Percentiles rank a stretch among this genome's conserved stretches.
phyloP scores from a whole-genome alignment of 257 asterid species.

The Primulina eburnea region DNA sequence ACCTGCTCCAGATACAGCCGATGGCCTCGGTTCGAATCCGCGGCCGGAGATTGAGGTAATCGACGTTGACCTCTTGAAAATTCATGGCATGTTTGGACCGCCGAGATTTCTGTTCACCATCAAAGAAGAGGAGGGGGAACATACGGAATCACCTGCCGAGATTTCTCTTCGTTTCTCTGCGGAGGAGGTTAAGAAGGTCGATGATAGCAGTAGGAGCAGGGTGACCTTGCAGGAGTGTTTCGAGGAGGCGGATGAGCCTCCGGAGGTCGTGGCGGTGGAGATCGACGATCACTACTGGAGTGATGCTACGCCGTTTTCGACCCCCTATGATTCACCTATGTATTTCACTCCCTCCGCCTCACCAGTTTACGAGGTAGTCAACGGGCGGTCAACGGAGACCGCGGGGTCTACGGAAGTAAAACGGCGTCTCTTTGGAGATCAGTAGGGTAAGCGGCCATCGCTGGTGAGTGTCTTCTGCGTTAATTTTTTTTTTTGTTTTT shows the following conservation, averaged over 20 bases:
- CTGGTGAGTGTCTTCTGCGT: too few species aligned
- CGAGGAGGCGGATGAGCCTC: conserved; percentile 26
- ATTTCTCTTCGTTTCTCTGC: conserved; percentile 24
- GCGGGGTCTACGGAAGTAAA: neutral
- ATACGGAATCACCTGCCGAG: conserved; percentile 36
- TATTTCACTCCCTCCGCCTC: conserved; percentile 51
- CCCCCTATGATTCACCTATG: conserved; percentile 50
- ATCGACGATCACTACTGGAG: conserved; percentile 8
- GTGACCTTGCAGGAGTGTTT: conserved; percentile 39
- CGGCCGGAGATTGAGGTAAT: conserved; percentile 42
- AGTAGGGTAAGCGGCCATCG: conserved; percentile 1
- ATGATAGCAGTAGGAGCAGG: conserved; percentile 17
- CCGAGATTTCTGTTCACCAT: conserved; percentile 58
- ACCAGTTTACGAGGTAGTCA: conserved; percentile 34
- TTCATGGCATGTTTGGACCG: conserved; percentile 51
- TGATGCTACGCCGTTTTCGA: conserved; percentile 47
- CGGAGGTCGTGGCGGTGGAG: conserved; percentile 20
- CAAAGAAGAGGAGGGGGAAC: conserved; percentile 57
- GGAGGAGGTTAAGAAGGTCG: conserved; percentile 10
- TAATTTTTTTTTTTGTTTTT: too few species aligned
- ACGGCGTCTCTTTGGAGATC: neutral
- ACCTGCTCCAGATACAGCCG: neutral
- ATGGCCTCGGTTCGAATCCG: conserved; percentile 3
- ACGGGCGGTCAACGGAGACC: conserved; percentile 19
- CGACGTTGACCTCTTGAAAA: conserved; percentile 59